These are phyloP conservation scores for Coemansia sp. DNA, from an alignment of 192 early-diverging fungal species.

Conservation along the genomic window DNA sequence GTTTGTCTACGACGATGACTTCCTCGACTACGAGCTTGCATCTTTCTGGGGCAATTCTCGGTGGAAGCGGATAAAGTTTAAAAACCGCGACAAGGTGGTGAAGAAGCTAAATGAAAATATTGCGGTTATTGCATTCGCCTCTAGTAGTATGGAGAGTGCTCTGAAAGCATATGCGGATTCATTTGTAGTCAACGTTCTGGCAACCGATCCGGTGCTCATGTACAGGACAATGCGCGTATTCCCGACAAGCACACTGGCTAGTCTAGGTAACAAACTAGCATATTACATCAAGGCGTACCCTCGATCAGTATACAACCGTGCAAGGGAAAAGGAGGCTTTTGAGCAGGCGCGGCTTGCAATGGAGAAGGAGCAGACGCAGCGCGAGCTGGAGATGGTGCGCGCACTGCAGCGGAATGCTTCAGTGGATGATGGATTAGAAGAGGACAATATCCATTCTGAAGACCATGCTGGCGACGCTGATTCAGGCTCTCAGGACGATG, in stretches of 20 bases:
- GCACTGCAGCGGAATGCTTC: slow-evolving; percentile 12
- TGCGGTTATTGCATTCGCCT: slow-evolving; percentile 31
- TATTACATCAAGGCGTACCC: slow-evolving; percentile 39
- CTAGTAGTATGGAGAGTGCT: slow-evolving; percentile 24
- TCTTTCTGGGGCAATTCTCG: slow-evolving; percentile 20
- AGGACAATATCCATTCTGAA: neutral
- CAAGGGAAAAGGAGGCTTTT: slow-evolving; percentile 23
- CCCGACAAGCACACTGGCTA: slow-evolving; percentile 27
- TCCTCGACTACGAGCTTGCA: slow-evolving; percentile 26
- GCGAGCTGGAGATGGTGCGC: slow-evolving; percentile 29
- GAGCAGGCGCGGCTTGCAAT: slow-evolving; percentile 16
- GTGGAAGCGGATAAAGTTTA: slow-evolving; percentile 17
- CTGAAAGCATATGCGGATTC: slow-evolving; percentile 29
- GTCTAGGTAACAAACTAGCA: slow-evolving; percentile 27
- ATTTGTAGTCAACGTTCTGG: slow-evolving; percentile 28
- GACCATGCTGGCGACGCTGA: slow-evolving; percentile 2
- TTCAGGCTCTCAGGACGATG: slow-evolving; percentile 1
- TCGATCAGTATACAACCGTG: slow-evolving; percentile 32
- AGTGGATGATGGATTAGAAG: neutral
- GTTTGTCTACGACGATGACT: slow-evolving; percentile 30
- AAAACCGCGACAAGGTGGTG: slow-evolving; percentile 2
- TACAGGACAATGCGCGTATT: slow-evolving; percentile 32
- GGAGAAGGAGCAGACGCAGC: slow-evolving; percentile 32
- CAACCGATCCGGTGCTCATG: slow-evolving; percentile 39
- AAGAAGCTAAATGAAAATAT: slow-evolving; percentile 27